Evolutionary conservation across 805 yeast genomes (phyloP).

Genomic region (Wickerhamomyces mucosus): DNA sequence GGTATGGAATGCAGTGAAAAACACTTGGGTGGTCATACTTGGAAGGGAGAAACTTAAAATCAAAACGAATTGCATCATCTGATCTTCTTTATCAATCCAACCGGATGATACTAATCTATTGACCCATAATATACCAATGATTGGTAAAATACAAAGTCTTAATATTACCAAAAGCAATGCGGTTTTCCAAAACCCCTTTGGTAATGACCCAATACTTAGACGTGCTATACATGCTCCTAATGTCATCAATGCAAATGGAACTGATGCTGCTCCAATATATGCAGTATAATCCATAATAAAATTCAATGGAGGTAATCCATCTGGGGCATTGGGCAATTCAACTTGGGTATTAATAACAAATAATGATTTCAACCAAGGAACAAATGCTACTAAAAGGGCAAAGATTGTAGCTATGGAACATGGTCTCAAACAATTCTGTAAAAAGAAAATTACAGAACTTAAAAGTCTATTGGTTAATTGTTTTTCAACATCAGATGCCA

Average conservation of each 20-base stretch:
- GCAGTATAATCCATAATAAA: slow-evolving; percentile 74
- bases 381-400: slow-evolving; percentile 60
- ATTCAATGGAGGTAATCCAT: slow-evolving; percentile 70
- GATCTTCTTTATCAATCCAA: slow-evolving; percentile 41
- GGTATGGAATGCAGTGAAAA: slow-evolving; percentile 80
- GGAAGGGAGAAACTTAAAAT: slow-evolving; percentile 75
- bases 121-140: slow-evolving; percentile 63
- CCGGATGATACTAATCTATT: slow-evolving; percentile 52
- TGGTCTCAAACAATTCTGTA: not conserved
- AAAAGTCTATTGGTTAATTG: not conserved
- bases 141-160: slow-evolving; percentile 64
- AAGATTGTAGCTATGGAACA: slow-evolving; percentile 50
- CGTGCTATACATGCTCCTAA: slow-evolving; percentile 87
- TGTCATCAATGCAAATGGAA: slow-evolving; percentile 75
- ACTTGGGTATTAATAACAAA: slow-evolving; percentile 40
- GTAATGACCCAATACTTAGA: slow-evolving; percentile 47
- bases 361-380: slow-evolving; percentile 78
- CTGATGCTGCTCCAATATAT: slow-evolving; percentile 80
- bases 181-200: slow-evolving; percentile 64
- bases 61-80: slow-evolving; percentile 59
- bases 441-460: not conserved
- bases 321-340: slow-evolving; percentile 71
- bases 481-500: not conserved
- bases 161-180: slow-evolving; percentile 45
- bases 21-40: slow-evolving; percentile 80